Evolutionary conservation across 2,329 filamentous ascomycete species (phyloP).

Genomic region (Aspergillus nomiae): DNA sequence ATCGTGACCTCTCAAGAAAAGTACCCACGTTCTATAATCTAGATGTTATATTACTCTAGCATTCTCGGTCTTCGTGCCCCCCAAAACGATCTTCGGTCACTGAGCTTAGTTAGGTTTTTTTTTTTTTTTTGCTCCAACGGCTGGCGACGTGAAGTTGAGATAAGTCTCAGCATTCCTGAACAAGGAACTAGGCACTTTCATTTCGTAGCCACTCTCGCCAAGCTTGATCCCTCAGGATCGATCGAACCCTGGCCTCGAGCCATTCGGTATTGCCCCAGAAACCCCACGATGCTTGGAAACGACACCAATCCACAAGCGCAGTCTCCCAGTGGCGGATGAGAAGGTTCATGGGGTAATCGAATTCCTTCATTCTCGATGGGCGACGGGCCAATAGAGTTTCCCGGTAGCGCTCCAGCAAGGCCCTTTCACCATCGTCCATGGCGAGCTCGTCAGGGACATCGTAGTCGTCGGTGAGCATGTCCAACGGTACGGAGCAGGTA

Average conservation of each 20-base stretch:
- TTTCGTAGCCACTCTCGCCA: constrained; percentile 51
- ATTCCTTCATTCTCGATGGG: constrained; percentile 49
- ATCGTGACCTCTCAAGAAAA: background rate
- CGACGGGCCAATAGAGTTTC: constrained; percentile 13
- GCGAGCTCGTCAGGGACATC: constrained; percentile 42
- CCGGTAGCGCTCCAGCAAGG: constrained; percentile 55
- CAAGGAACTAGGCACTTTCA: background rate
- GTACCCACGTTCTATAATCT: background rate
- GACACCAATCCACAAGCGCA: constrained; percentile 68
- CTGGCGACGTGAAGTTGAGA: background rate
- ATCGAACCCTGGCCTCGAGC: constrained; percentile 58
- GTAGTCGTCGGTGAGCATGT: constrained; percentile 48
- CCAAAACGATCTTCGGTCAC: background rate
- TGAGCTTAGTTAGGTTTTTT: background rate
- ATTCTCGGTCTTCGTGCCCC: background rate
- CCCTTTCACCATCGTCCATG: constrained; percentile 55
- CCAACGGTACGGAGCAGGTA: constrained; percentile 63
- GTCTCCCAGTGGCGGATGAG: constrained; percentile 63
- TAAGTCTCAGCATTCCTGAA: background rate
- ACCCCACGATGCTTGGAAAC: constrained; percentile 63
- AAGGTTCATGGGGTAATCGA: constrained; percentile 49
- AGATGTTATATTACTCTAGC: background rate
- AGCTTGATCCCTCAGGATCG: constrained; percentile 47
- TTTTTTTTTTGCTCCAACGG: background rate
- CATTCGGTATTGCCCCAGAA: constrained; percentile 64